Conservation (phyloP, 2,329 filamentous ascomycete species). For the Neofusicoccum parvum region DNA sequence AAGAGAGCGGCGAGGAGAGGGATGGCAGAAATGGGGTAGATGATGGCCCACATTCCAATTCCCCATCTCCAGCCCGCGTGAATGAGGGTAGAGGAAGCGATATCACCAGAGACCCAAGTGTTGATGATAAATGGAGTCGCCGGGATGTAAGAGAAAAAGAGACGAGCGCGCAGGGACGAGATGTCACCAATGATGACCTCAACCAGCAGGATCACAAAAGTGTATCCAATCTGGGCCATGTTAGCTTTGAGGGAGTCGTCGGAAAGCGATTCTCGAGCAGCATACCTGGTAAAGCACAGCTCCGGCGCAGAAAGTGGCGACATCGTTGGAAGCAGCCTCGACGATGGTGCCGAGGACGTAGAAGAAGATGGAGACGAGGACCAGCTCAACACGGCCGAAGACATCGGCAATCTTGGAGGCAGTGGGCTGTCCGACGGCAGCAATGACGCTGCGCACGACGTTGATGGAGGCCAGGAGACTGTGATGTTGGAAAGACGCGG, state of each 20-base stretch:
- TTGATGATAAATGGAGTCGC: constrained; percentile 61
- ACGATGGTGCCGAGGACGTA: constrained; percentile 59
- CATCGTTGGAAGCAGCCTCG: constrained; percentile 53
- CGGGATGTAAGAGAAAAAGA: constrained; percentile 68
- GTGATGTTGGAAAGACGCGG: constrained; percentile 54
- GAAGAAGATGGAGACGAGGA: constrained; percentile 58
- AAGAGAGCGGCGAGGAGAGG: constrained; percentile 58
- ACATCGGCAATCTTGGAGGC: constrained; percentile 64
- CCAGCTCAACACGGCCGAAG: constrained; percentile 63
- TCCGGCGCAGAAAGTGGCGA: constrained; percentile 59
- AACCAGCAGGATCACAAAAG: constrained; percentile 61
- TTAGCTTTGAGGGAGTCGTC: neutral
- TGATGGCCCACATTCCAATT: constrained; percentile 63
- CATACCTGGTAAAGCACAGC: constrained; percentile 58
- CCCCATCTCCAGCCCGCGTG: constrained; percentile 61
- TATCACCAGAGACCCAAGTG: constrained; percentile 64
- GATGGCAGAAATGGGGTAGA: constrained; percentile 59
- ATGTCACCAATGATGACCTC: constrained; percentile 67
- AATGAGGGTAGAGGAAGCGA: constrained; percentile 54
- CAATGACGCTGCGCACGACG: constrained; percentile 61
- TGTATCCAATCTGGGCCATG: constrained; percentile 58
- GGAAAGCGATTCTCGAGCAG: neutral
- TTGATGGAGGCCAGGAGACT: constrained; percentile 62
- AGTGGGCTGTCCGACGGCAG: constrained; percentile 60
- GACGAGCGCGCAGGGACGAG: constrained; percentile 63